Conservation (phyloP, 805 yeast genomes). For the Kodamaea kaohsiungensis region DNA sequence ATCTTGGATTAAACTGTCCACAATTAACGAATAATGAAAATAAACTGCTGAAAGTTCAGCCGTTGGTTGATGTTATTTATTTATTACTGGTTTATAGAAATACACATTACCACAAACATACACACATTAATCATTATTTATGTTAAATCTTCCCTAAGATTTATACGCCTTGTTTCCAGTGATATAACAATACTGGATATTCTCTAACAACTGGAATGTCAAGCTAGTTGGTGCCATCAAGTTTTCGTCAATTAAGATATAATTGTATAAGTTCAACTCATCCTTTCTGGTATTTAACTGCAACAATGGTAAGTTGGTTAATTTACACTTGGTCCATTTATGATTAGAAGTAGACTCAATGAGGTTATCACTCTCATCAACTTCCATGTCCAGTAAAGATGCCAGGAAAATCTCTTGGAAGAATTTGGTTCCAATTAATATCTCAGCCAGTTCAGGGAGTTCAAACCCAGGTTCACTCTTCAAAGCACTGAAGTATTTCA, state of each 20-base stretch:
- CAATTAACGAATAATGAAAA: background rate
- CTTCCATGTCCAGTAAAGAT: conserved; percentile 15
- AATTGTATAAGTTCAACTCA: conserved; percentile 32
- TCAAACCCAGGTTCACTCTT: background rate
- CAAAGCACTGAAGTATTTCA: conserved; percentile 14
- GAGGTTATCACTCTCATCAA: conserved; percentile 15
- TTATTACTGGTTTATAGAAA: background rate
- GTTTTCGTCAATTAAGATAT: conserved; percentile 17
- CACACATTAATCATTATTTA: background rate
- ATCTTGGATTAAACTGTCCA: conserved; percentile 7
- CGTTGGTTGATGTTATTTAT: background rate
- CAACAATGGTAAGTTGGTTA: conserved; percentile 38
- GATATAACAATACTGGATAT: conserved; percentile 34
- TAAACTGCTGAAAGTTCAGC: too few species aligned
- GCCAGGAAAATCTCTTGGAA: conserved; percentile 34
- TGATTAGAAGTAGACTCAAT: conserved; percentile 33
- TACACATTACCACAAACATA: background rate
- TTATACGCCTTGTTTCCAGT: conserved; percentile 38
- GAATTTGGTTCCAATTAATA: conserved; percentile 31
- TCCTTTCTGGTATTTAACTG: conserved; percentile 34
- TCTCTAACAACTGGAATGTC: conserved; percentile 17
- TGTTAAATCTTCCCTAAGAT: background rate
- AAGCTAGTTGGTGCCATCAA: conserved; percentile 13
- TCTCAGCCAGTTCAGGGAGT: conserved; percentile 17
- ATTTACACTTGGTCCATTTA: conserved; percentile 37